Evolutionary conservation across 2,329 filamentous ascomycete species (phyloP).

Genomic region (Coniochaeta sp.): DNA sequence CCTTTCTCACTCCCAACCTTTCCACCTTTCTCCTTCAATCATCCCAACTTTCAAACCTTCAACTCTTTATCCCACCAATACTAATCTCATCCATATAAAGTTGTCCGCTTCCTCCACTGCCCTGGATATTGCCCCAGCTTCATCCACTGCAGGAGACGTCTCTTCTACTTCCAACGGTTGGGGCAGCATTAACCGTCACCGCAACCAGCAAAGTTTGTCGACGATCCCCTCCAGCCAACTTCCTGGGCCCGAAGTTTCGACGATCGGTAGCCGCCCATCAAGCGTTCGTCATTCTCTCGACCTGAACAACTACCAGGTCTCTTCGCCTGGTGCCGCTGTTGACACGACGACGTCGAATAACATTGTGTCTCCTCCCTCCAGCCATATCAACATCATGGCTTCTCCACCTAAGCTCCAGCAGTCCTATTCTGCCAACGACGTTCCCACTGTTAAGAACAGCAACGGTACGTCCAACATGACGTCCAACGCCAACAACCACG

Average conservation of each 20-base stretch:
- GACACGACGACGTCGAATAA: constrained; percentile 15
- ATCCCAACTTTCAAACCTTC: constrained; percentile 4
- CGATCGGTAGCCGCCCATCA: constrained; percentile 38
- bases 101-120: constrained; percentile 75
- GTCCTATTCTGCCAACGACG: constrained; percentile 85
- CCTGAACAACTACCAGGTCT: constrained; percentile 31
- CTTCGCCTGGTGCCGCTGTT: constrained; percentile 11
- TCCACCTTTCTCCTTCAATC: neutral
- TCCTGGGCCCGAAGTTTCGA: constrained; percentile 38
- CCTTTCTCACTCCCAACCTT: no score
- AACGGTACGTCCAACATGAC: constrained; percentile 39
- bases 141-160: constrained; percentile 51
- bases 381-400: constrained; percentile 46
- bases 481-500: constrained; percentile 49
- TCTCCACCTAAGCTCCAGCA: constrained; percentile 71
- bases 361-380: constrained; percentile 39
- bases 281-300: constrained; percentile 54
- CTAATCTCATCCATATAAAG: no score
- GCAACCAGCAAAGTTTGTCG: constrained; percentile 55
- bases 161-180: constrained; percentile 39
- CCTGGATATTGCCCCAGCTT: constrained; percentile 69
- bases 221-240: constrained; percentile 32
- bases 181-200: constrained; percentile 60
- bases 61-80: no score
- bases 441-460: constrained; percentile 74